Base-by-base conservation (phyloP, 441 rosid species). In the Euphorbia corollata region DNA sequence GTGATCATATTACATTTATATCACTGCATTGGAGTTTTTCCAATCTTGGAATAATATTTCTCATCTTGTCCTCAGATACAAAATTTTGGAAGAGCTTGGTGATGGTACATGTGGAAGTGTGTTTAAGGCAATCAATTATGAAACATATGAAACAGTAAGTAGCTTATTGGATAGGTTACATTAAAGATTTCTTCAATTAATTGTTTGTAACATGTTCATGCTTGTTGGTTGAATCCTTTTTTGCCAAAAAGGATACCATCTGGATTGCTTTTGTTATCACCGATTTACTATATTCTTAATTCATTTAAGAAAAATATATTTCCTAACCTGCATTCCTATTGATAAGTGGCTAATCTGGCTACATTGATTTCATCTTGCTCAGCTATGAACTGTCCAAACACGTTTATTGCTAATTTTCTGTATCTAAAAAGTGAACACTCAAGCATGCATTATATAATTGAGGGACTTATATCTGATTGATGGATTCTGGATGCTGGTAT, bases 21-120 rank as follows among this genome's bases (percentile, higher is more conserved):
- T 16, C 39, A 34, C 67, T 66, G 47, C 61, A 43, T 55, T 13
- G 11, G 59, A 12, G 18, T 70, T 63, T 2, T 13, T 8, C 22
- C 15, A 10, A 11, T 58, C n/a, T 39, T 13, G 50, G 38, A 50
- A 23, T 55, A 61, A 41, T 13, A 6, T 36, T 41, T 23, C 20
- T 50, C 34, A 22, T 63, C 68, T 68, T 39, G 69, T n/a, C 55
- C 56, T 18, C 83, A 93, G 97, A 78, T 93, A 89, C 73, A 86
- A 78, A 82, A 74, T 93, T 78, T 80, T 79, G 68, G 95, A 87
- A 79, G 97, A 93, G 86, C 90, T 93, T 69, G 99, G 99, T 65
- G 88, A 90, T 80, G 99, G 99, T 79, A 93, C 99, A 19, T 93
- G 97, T 72, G 99, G 96, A 74, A 73, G 89, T 64, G 99, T 93